Conservation (phyloP, 164 flowering plant genomes). For the Umbilicus rupestris region DNA sequence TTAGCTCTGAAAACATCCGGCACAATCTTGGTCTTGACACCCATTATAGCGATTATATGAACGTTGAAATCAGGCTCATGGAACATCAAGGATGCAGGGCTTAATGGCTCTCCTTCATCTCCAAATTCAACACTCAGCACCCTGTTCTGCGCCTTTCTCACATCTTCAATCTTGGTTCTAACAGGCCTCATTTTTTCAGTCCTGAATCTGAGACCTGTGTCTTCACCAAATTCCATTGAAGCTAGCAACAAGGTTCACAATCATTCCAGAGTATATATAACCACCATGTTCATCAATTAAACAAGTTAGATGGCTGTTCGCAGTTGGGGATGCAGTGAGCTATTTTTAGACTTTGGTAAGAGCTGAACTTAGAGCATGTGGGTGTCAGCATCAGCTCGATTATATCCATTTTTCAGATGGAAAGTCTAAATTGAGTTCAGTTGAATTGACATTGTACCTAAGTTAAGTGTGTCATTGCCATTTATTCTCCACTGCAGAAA, state of each 20-base stretch:
- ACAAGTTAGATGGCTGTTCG: background rate
- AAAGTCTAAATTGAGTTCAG: too few relatives aligned
- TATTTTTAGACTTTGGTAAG: background rate
- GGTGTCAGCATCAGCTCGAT: too few relatives aligned
- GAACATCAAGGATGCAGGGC: slow-evolving; percentile 39
- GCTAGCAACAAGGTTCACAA: background rate
- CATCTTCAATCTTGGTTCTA: slow-evolving; percentile 6
- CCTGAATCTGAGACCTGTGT: slow-evolving; percentile 4
- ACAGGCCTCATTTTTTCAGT: slow-evolving; percentile 12
- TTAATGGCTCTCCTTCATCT: slow-evolving; percentile 27
- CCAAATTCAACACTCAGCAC: background rate
- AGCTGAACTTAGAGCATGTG: too few relatives aligned
- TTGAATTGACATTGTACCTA: too few relatives aligned
- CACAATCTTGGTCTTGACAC: slow-evolving; percentile 23
- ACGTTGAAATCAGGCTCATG: slow-evolving; percentile 33
- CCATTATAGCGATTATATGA: slow-evolving; percentile 33
- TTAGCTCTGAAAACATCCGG: slow-evolving; percentile 18
- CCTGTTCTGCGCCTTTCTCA: background rate
- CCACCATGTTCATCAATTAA: background rate
- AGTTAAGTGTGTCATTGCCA: too few relatives aligned
- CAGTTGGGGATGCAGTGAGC: background rate
- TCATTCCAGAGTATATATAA: background rate
- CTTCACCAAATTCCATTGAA: slow-evolving; percentile 6
- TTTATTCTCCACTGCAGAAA: too few relatives aligned
- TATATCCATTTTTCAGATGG: too few relatives aligned